Evolutionary conservation across 2,329 filamentous ascomycete species (phyloP).

Genomic region (Diaporthe vexans): DNA sequence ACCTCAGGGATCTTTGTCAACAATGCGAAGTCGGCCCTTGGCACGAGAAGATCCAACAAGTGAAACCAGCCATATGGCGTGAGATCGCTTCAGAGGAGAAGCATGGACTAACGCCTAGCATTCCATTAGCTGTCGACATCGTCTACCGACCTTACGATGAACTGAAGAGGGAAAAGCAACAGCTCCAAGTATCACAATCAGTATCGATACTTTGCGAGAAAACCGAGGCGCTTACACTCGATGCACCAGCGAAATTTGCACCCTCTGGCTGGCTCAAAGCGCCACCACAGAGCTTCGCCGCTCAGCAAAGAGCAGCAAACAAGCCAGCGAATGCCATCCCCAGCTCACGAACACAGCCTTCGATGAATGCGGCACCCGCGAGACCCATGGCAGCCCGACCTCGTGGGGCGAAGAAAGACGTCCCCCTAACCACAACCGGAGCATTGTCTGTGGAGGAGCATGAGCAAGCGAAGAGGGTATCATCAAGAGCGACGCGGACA

Average conservation of each 20-base stretch:
- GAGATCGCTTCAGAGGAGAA: constrained; percentile 79
- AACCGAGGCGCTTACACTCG: constrained; percentile 53
- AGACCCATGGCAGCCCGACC: constrained; percentile 47
- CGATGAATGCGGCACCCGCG: constrained; percentile 50
- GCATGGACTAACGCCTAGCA: constrained; percentile 73
- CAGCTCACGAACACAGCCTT: constrained; percentile 50
- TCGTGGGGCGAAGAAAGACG: constrained; percentile 44
- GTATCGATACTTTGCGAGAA: constrained; percentile 43
- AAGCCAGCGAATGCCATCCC: constrained; percentile 54
- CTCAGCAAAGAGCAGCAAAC: constrained; percentile 73
- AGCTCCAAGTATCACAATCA: constrained; percentile 40
- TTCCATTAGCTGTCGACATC: constrained; percentile 72
- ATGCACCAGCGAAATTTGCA: constrained; percentile 39
- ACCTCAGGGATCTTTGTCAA: constrained; percentile 69
- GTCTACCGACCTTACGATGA: constrained; percentile 77
- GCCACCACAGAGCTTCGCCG: constrained; percentile 75
- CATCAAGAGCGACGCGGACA: constrained; percentile 41
- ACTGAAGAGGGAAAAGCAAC: constrained; percentile 64
- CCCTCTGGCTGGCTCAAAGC: constrained; percentile 63
- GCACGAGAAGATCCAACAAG: constrained; percentile 55
- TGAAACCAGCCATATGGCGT: constrained; percentile 72
- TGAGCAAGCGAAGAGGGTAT: constrained; percentile 47
- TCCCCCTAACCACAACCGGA: constrained; percentile 41
- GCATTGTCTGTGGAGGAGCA: constrained; percentile 42
- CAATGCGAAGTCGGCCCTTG: constrained; percentile 72